Base-by-base conservation (phyloP, 768 basidiomycete species). In the Cubamyces lactineus region DNA sequence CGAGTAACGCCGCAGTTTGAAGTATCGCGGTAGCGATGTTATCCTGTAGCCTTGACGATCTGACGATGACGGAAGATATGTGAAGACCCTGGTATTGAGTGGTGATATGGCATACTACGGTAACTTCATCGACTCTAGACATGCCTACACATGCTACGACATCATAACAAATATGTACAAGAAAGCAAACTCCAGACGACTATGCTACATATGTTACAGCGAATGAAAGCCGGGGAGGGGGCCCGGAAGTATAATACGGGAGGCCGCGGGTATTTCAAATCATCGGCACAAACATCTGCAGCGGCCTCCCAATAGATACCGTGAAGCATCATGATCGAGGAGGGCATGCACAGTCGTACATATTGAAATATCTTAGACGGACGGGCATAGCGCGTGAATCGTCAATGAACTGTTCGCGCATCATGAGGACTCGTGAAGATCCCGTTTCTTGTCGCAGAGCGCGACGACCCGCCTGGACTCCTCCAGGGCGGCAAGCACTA, bases 391-490 rank as follows among this genome's bases (percentile, higher is more conserved):
- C 13, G 23, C 16, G 48, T 23, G 21, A 16, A 26, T 19, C 28
- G 40, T 30, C 24, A 5, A 19, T 13, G 24, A n/a, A 13, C 3
- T 16, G 9, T 34, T 7, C 9, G 12, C 8, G 9, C 40, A n/a
- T 60, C 50, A 64, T 60, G 50, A 23, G 5, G 53, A 57, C 15
- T 70, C 69, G 28, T 74, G 70, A 16, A 68, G 63, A 59, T 78
- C 75, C 50, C 80, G 76, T 66, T 79, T 82, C 57, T 77, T 77
- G 67, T 78, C 77, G 64, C 81, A 82, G 8, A 82, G 71, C 47
- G 70, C 70, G 46, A 81, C 71, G 55, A 81, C 79, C 43, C 76
- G 79, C 52, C 78, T 76, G 6, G 78, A 77, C 69, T 81, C 80
- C 50, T 81, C 79, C 26, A 81, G 60, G 39, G 76, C 76, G 19